Evolutionary conservation across 164 flowering plant species (phyloP), one percentile per base, ranked within the genome.

Genomic region (Vitis rotundifolia): DNA sequence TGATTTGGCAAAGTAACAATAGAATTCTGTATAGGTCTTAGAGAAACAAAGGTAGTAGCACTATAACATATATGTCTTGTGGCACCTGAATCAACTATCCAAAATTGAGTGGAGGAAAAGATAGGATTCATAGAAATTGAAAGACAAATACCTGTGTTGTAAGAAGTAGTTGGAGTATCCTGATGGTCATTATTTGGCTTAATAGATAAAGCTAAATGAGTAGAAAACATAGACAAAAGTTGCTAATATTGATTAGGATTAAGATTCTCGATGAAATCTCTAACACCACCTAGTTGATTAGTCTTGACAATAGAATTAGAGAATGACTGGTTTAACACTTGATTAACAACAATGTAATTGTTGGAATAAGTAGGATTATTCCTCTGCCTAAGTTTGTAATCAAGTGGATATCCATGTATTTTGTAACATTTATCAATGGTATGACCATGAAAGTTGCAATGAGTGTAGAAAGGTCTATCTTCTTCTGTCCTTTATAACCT

Each of bases 1-100:
- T 61, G 63, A 61, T 61, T 61, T 37, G 63, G 63, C 22, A 61
- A 31, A 31, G 49, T 29, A 31, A 31, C 49, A 29, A 8, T 61
- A 29, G 49, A 11, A 8, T 61, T 47, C 0, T 61, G 8, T 12
- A 61, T 61, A 14, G 49, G n/a, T 13, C 31, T 5, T 0, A 55
- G 12, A 16, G 59, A 55, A 55, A 55, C 19, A 55, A 55, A 55
- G 3, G 8, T 16, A 16, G 7, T 55, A 4, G 59, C 59, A 13
- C 1, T 6, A 12, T 2, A 55, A 55, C 22, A 55, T 12, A n/a
- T 55, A n/a, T 55, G 59, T 55, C 59, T 14, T 10, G 26, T 55
- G 12, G 59, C 26, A 11, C 59, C 49, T 61, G 8, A 61, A 15
- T 61, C 63, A 3, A 61, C 49, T 10, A 61, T 29, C 63, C 63